Evolutionary conservation across 2,329 filamentous ascomycete genomes (phyloP).

Genomic region (Lachnum nothofagi): DNA sequence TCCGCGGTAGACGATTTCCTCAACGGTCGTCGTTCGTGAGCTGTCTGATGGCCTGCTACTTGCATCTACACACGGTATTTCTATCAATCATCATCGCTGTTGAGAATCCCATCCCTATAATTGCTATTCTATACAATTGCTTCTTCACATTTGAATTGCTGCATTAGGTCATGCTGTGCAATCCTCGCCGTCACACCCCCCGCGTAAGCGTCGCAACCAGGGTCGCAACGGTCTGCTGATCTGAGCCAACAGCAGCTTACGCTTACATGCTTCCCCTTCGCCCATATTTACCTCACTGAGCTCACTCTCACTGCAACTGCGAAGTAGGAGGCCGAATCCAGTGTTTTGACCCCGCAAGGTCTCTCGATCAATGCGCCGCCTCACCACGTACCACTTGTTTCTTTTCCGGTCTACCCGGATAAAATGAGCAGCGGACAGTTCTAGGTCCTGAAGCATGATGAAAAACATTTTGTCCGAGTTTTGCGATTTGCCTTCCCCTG

Average conservation of each 20-base stretch:
- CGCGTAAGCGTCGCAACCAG: background rate
- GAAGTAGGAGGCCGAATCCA: too few species aligned
- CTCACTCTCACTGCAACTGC: background rate
- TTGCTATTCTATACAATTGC: too few species aligned
- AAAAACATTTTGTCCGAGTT: too few species aligned
- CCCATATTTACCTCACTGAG: background rate
- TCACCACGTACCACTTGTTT: too few species aligned
- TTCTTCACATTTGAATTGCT: too few species aligned
- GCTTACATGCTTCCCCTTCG: background rate
- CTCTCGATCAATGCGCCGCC: too few species aligned
- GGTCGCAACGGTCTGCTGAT: background rate
- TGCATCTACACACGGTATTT: background rate
- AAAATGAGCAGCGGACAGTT: too few species aligned
- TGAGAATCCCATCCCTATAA: too few species aligned
- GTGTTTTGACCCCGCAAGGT: too few species aligned
- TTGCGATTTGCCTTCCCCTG: background rate
- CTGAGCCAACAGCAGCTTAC: background rate
- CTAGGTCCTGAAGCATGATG: too few species aligned
- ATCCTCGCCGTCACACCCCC: background rate
- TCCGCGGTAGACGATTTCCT: conserved; percentile 14
- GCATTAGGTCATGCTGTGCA: background rate
- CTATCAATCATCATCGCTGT: too few species aligned
- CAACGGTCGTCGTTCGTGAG: background rate
- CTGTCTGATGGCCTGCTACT: background rate
- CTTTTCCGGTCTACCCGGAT: too few species aligned